phyloP scores from a whole-genome alignment of 2,329 filamentous ascomycete species.

The Monosporascus sp. region DNA sequence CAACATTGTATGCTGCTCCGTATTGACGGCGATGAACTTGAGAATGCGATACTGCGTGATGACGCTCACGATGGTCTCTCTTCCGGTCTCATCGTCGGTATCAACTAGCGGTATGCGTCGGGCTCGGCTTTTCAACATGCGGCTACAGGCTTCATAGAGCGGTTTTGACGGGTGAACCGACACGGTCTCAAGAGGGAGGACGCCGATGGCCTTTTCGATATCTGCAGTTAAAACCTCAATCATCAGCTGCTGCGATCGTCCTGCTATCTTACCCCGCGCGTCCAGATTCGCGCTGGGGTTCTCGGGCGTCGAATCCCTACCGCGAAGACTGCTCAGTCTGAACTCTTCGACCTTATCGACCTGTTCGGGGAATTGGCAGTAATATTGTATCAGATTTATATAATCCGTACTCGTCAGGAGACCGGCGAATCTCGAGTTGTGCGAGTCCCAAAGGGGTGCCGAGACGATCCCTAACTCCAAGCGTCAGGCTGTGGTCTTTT shows the following conservation, averaged over 20 bases:
- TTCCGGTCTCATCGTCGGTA: slow-evolving; percentile 85
- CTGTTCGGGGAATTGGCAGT: slow-evolving; percentile 92
- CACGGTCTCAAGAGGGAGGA: slow-evolving; percentile 85
- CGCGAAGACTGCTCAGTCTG: slow-evolving; percentile 82
- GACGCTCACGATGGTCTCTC: slow-evolving; percentile 91
- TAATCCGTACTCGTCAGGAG: slow-evolving; percentile 94
- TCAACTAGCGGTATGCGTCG: slow-evolving; percentile 92
- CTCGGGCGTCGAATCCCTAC: slow-evolving; percentile 40
- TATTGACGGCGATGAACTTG: slow-evolving; percentile 97
- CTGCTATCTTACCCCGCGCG: slow-evolving; percentile 6
- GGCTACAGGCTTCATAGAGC: slow-evolving; percentile 89
- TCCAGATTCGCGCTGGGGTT: slow-evolving; percentile 2
- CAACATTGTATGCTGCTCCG: slow-evolving; percentile 75
- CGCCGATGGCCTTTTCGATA: slow-evolving; percentile 90
- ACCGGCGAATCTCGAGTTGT: slow-evolving; percentile 86
- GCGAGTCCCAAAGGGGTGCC: slow-evolving; percentile 93
- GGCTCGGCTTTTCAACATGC: slow-evolving; percentile 90
- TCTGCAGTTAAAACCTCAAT: slow-evolving; percentile 46
- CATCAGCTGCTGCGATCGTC: slow-evolving; percentile 10
- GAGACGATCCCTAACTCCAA: slow-evolving; percentile 77
- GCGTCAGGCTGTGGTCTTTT: slow-evolving; percentile 6
- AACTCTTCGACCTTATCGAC: slow-evolving; percentile 90
- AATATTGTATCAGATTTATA: slow-evolving; percentile 98
- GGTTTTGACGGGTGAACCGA: slow-evolving; percentile 90
- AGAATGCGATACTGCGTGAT: slow-evolving; percentile 97